These are phyloP conservation scores for Nitzschia putrida DNA, from an alignment of 108 stramenopile species.

Conservation along the genomic window DNA sequence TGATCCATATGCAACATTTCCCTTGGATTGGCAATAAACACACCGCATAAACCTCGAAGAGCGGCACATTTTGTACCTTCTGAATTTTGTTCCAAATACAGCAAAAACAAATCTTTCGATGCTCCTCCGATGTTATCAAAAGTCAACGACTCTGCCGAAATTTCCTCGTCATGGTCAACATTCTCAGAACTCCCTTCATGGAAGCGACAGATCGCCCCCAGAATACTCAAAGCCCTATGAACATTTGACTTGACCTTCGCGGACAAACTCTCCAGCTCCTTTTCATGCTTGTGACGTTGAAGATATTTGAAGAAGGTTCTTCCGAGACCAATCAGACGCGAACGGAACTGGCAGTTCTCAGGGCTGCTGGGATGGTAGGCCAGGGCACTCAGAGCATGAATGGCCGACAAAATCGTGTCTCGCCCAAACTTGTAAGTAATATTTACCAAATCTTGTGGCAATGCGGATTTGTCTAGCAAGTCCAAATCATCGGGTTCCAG, in stretches of 20 bases:
- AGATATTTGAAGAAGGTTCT: slow-evolving; percentile 76
- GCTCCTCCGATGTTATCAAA: slow-evolving; percentile 46
- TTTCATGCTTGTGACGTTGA: slow-evolving; percentile 49
- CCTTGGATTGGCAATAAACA: slow-evolving; percentile 80
- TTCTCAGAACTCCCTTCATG: slow-evolving; percentile 21
- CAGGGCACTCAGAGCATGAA: slow-evolving; percentile 64
- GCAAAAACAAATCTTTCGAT: slow-evolving; percentile 63
- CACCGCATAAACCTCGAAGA: slow-evolving; percentile 67
- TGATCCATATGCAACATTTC: slow-evolving; percentile 75
- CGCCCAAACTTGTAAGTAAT: slow-evolving; percentile 74
- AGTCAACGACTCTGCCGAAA: slow-evolving; percentile 18
- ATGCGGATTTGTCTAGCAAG: slow-evolving; percentile 45
- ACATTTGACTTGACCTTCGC: slow-evolving; percentile 49
- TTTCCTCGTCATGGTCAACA: slow-evolving; percentile 18
- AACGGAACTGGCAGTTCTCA: slow-evolving; percentile 39
- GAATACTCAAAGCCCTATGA: slow-evolving; percentile 62
- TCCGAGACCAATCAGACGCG: slow-evolving; percentile 57
- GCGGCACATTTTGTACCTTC: slow-evolving; percentile 67
- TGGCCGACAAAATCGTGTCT: slow-evolving; percentile 60
- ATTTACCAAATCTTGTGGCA: slow-evolving; percentile 65
- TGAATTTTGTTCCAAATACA: slow-evolving; percentile 64
- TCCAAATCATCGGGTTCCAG: slow-evolving; percentile 51
- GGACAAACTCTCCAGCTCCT: slow-evolving; percentile 38
- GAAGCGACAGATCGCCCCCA: slow-evolving; percentile 74
- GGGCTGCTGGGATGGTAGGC: slow-evolving; percentile 49